Percentiles rank a stretch among this genome's conserved stretches.
Evolutionary conservation across 1,284 basidiomycete species (phyloP).

Genomic region (Ceratobasidium sp.): DNA sequence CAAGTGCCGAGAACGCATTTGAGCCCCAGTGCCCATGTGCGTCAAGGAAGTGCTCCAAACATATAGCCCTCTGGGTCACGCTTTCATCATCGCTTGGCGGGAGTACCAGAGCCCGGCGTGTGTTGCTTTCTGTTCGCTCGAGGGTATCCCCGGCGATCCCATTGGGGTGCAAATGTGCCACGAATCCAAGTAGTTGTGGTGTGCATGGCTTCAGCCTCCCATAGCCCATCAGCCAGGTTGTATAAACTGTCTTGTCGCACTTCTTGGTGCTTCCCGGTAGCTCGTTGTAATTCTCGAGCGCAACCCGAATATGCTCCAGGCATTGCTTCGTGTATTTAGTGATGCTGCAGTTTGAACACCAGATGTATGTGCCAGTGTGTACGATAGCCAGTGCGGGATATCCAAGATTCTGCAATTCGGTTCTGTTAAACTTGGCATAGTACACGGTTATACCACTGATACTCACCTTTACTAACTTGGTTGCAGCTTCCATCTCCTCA

Average conservation of each 20-base stretch:
- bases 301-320: not conserved
- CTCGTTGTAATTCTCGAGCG: slow-evolving; percentile 8
- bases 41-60: not conserved
- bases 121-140: not conserved
- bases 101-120: not conserved
- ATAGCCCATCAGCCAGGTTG: slow-evolving; percentile 19
- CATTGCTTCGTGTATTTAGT: slow-evolving; percentile 4
- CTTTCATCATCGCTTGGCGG: not conserved
- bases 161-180: slow-evolving; percentile 21
- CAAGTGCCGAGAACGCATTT: not conserved
- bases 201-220: not conserved
- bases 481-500: not conserved
- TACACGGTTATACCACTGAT: not conserved
- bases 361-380: slow-evolving; percentile 39
- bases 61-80: not conserved
- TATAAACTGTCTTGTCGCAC: slow-evolving; percentile 17
- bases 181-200: slow-evolving; percentile 18
- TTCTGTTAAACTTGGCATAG: not conserved
- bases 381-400: slow-evolving; percentile 19
- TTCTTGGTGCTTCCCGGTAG: not conserved
- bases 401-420: not conserved
- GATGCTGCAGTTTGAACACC: not conserved
- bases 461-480: slow-evolving; percentile 4
- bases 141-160: slow-evolving; percentile 13
- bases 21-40: not conserved